Conservation (phyloP, 345 rosid genomes). For the Citropsis articulata region DNA sequence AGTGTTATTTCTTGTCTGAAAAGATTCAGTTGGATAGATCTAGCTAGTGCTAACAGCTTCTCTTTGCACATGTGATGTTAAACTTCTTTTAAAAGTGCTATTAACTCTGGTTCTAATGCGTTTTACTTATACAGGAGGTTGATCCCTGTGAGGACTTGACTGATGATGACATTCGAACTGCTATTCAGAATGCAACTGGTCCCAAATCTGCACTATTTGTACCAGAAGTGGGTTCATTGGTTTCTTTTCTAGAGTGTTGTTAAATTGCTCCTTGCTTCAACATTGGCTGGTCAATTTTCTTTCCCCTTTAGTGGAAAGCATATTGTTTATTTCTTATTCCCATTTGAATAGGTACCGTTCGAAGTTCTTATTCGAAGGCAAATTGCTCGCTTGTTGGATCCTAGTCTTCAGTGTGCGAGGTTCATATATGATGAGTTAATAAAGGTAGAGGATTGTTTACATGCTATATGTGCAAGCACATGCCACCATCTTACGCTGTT, state of each 20-base stretch:
- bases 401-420: slow-evolving; percentile 96
- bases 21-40: background rate
- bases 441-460: slow-evolving; percentile 44
- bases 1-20: background rate
- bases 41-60: too few relatives aligned
- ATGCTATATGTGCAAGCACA: background rate
- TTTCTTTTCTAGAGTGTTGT: slow-evolving; percentile 2
- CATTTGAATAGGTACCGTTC: slow-evolving; percentile 68
- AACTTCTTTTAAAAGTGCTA: background rate
- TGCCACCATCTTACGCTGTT: background rate
- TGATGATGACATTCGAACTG: slow-evolving; percentile 87
- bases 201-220: slow-evolving; percentile 86
- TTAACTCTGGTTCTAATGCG: slow-evolving; percentile 9
- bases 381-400: slow-evolving; percentile 88
- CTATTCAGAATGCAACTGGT: slow-evolving; percentile 96
- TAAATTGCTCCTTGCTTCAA: background rate
- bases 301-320: background rate
- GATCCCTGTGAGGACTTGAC: slow-evolving; percentile 97
- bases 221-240: slow-evolving; percentile 62
- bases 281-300: background rate
- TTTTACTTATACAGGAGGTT: slow-evolving; percentile 61
- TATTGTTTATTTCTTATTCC: slow-evolving; percentile 10
- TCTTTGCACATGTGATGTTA: background rate
- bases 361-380: slow-evolving; percentile 95
- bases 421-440: slow-evolving; percentile 90